phyloP scores from a whole-genome alignment of 805 yeast genomes.

The Metschnikowia picachoensis region DNA sequence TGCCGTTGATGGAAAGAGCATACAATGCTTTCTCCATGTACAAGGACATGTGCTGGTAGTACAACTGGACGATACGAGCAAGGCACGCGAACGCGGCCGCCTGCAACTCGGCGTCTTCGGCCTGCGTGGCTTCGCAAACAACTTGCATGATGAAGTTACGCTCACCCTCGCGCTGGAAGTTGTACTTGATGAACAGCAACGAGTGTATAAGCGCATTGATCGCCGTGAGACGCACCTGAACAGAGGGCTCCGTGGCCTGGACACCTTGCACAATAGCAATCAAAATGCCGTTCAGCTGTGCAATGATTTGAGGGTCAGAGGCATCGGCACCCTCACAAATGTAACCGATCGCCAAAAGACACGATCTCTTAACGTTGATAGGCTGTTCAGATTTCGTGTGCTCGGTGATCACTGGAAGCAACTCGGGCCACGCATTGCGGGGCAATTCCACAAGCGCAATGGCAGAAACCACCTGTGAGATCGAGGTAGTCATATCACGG shows the following conservation, averaged over 20 bases:
- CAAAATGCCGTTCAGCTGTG: constrained; percentile 86
- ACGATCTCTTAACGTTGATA: constrained; percentile 77
- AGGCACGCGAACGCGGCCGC: constrained; percentile 95
- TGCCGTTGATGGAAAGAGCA: constrained; percentile 84
- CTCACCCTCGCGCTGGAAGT: constrained; percentile 91
- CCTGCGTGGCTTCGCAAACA: constrained; percentile 98
- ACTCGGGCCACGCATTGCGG: constrained; percentile 79
- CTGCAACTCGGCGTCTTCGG: constrained; percentile 74
- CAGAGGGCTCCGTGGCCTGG: constrained; percentile 71
- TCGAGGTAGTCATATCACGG: constrained; percentile 78
- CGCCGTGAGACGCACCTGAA: constrained; percentile 80
- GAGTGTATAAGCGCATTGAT: constrained; percentile 89
- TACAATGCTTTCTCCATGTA: constrained; percentile 97
- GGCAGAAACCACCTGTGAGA: constrained; percentile 94
- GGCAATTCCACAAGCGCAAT: constrained; percentile 96
- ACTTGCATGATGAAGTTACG: constrained; percentile 97
- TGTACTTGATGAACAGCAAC: constrained; percentile 79
- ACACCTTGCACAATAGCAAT: constrained; percentile 98
- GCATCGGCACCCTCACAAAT: constrained; percentile 96
- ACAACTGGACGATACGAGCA: constrained; percentile 84
- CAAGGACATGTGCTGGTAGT: constrained; percentile 84
- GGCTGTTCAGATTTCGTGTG: constrained; percentile 80
- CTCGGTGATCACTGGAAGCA: constrained; percentile 78
- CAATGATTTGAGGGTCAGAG: constrained; percentile 63
- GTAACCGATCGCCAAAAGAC: constrained; percentile 86